Evolutionary conservation across 176 grass and related monocot genomes (phyloP).

Genomic region (Oryza coarctata): DNA sequence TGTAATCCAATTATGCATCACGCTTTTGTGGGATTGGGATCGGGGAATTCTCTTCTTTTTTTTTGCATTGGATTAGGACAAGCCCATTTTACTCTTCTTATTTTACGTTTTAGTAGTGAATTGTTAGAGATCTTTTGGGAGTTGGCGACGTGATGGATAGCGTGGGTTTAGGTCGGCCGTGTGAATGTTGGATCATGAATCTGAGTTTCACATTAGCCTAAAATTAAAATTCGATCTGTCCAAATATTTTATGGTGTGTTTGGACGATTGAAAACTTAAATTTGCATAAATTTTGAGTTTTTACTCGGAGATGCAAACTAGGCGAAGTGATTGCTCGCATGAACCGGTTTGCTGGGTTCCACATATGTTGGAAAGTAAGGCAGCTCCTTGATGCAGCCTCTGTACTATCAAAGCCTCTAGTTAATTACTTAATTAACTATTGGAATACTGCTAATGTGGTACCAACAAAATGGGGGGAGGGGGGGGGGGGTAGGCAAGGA

Average conservation of each 20-base stretch:
- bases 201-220: too few species aligned
- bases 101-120: too few species aligned
- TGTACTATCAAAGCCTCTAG: neutral
- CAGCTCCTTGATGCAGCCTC: neutral
- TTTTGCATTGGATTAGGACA: constrained; percentile 11
- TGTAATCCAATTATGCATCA: neutral
- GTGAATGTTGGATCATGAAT: neutral
- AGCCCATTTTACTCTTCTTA: too few species aligned
- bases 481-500: too few species aligned
- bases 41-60: neutral
- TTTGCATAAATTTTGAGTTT: too few species aligned
- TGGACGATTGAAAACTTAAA: too few species aligned
- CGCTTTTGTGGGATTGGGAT: neutral
- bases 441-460: too few species aligned
- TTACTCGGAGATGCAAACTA: neutral
- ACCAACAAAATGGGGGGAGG: too few species aligned
- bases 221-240: too few species aligned
- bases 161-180: neutral
- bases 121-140: neutral
- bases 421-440: neutral
- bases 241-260: too few species aligned
- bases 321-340: too few species aligned
- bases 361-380: neutral
- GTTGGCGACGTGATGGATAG: constrained; percentile 14
- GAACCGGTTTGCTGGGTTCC: too few species aligned